These are phyloP conservation scores for Malus asiatica DNA, from an alignment of 306 rosid genomes.

Conservation along the genomic window DNA sequence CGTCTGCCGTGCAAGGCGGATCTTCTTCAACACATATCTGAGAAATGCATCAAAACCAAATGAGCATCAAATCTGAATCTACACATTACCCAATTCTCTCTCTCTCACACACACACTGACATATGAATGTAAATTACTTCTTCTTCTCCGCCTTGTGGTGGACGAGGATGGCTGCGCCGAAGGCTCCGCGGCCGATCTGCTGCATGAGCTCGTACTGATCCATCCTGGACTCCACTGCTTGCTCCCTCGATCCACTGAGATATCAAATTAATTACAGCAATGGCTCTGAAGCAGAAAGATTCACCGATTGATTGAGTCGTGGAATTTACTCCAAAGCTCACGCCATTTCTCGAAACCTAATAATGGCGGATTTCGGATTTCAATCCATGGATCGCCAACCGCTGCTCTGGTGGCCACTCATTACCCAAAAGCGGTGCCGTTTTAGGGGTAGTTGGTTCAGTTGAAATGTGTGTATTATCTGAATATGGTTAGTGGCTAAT, in stretches of 20 bases:
- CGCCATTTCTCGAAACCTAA: not conserved
- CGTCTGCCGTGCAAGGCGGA: conserved; percentile 97
- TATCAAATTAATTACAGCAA: not conserved
- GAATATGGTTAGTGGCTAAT: not conserved
- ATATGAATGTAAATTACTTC: conserved; percentile 33
- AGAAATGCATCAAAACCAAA: conserved; percentile 8
- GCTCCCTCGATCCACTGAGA: conserved; percentile 14
- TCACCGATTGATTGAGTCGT: not conserved
- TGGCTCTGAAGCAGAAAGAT: not conserved
- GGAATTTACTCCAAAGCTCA: not conserved
- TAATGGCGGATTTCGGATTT: not conserved
- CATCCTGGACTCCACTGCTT: conserved; percentile 82
- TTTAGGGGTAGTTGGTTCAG: not conserved
- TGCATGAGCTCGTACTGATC: conserved; percentile 99
- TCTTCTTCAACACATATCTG: conserved; percentile 97
- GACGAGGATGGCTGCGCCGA: conserved; percentile 97
- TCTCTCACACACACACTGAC: not conserved
- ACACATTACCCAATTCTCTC: not conserved
- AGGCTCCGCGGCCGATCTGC: conserved; percentile 99
- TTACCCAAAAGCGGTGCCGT: not conserved
- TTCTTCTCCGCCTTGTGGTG: conserved; percentile 85
- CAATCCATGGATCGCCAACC: conserved; percentile 7
- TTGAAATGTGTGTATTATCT: not conserved
- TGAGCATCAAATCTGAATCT: conserved; percentile 5
- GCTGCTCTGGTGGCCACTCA: not conserved